Evolutionary conservation across 345 rosid species (phyloP), one percentile per base, ranked within the genome.

Genomic region (Salix arbutifolia): DNA sequence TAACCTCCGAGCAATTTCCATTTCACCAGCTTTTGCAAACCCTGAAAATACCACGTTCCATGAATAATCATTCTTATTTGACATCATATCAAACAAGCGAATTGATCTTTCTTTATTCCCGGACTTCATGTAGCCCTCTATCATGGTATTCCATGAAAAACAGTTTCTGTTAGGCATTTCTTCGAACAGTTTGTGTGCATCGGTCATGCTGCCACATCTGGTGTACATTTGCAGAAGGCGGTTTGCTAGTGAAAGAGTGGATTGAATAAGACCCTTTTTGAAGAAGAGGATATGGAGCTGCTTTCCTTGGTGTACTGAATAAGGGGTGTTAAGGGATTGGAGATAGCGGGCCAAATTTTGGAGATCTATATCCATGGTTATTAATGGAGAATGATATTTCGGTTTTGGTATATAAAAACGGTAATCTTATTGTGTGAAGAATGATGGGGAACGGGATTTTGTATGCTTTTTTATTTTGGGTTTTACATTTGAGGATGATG

Each of bases 1-100:
- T 72, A 92, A 78, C 42, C 76, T 77, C 85, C 85, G 71, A 16
- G 97, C 95, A 58, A 79, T 80, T 35, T 21, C 73, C 23, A 89
- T 46, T 71, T 92, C 88, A 18, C 95, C 90, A 0, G 85, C 85
- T 68, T 89, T 90, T 1, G 85, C 90, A 67, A 91, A 86, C 12
- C 97, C 95, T 1, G 91, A 82, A 75, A 94, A 75, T 53, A 91
- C 87, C 26, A 91, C 77, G 64, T 85, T 89, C 98, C 98, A 93
- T 8, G 98, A 84, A 82, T 85, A 93, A 8, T 73, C 87, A 68
- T 89, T 77, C 71, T 81, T 90, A 38, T 70, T 38, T 0, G 95
- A 93, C 91, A 90, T 91, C 76, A 69, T 65, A 70, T 83, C 65
- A 80, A 91, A 91, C 26, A 90, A 16, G 68, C 78, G 73, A 18